Base-by-base conservation (phyloP, 2,329 filamentous ascomycete genomes). In the Xylaria sp. region DNA sequence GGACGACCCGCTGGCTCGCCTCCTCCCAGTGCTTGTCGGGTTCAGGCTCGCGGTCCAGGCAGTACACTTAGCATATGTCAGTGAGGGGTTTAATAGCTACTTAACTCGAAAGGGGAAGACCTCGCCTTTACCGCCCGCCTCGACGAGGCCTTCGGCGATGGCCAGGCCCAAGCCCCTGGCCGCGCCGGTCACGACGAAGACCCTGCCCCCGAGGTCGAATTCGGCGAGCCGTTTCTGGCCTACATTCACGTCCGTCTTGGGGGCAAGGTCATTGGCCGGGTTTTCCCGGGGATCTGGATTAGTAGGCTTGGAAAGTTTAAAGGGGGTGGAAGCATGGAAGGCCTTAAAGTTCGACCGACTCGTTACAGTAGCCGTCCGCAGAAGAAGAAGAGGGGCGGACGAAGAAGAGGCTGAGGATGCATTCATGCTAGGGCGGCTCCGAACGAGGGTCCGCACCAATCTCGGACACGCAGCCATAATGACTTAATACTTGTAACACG, bases 151-250 rank as follows among this genome's bases (percentile, higher is more conserved):
- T 64, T 92, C 88, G 2, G 88, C 83, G 65, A 91, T 83, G 8
- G 87, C 84, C 19, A 92, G 74, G n/a, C 89, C 89, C 13, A 92
- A 78, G 0, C 89, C 89, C 55, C 85, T 80, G 2, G 83, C 88
- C 48, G 82, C 89, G 19, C 89, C 89, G 2, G 87, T 88, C 3
- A 92, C 85, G 24, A 89, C 69, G 42, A 91, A 82, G 1, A 89
- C 80, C 63, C 85, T 88, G 57, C 83, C 82, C 18, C 76, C 76
- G 40, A 92, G 75, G 57, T 82, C 84, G 72, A 91, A 91, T 66
- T 91, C 88, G 8, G 84, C 82, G 49, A 89, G 69, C 7, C 65
- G 62, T 44, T 70, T 72, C 43, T 53, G 51, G 13, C 72, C 70
- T 13, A 73, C 63, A 17, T 69, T 66, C 19, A 60, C 59, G 44